Conservation (phyloP, 1,284 basidiomycete genomes). For the Apiotrichum brassicae region DNA sequence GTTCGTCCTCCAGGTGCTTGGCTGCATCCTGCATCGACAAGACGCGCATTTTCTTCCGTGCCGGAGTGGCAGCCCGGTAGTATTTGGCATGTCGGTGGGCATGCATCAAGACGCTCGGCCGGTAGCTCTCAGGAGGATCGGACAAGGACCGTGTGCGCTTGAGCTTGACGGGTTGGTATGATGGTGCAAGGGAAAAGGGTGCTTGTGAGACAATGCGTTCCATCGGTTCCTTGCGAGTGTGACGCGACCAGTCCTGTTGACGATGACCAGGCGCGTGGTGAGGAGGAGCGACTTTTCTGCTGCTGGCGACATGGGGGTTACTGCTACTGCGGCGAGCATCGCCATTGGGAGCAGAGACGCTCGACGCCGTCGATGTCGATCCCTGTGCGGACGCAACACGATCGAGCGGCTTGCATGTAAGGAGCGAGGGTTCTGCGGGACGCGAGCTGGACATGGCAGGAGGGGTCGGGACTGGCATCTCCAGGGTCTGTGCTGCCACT, state of each 20-base stretch:
- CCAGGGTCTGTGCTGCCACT: neutral
- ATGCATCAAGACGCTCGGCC: slow-evolving; percentile 5
- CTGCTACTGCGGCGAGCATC: too few relatives aligned
- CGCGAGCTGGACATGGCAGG: too few relatives aligned
- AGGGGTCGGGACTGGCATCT: too few relatives aligned
- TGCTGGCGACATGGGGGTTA: neutral
- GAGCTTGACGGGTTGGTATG: slow-evolving; percentile 5
- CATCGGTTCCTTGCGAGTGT: slow-evolving; percentile 13
- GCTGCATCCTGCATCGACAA: slow-evolving; percentile 16
- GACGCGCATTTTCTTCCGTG: slow-evolving; percentile 16
- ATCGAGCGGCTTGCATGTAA: slow-evolving; percentile 17
- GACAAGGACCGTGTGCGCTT: slow-evolving; percentile 18
- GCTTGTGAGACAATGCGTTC: slow-evolving; percentile 16
- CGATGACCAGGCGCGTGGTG: neutral
- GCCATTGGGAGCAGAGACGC: too few relatives aligned
- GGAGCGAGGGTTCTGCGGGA: slow-evolving; percentile 1
- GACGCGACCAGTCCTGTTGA: slow-evolving; percentile 6
- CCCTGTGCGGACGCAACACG: slow-evolving; percentile 9
- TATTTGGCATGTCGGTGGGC: slow-evolving; percentile 13
- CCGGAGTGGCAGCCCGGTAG: slow-evolving; percentile 8
- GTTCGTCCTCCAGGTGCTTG: slow-evolving; percentile 14
- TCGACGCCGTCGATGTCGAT: neutral
- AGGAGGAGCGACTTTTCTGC: neutral
- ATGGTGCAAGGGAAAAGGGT: neutral
- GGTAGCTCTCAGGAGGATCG: slow-evolving; percentile 17